Evolutionary conservation across 805 yeast genomes (phyloP), one percentile per base, ranked within the genome.

Genomic region (Phaffomyces thermotolerans): DNA sequence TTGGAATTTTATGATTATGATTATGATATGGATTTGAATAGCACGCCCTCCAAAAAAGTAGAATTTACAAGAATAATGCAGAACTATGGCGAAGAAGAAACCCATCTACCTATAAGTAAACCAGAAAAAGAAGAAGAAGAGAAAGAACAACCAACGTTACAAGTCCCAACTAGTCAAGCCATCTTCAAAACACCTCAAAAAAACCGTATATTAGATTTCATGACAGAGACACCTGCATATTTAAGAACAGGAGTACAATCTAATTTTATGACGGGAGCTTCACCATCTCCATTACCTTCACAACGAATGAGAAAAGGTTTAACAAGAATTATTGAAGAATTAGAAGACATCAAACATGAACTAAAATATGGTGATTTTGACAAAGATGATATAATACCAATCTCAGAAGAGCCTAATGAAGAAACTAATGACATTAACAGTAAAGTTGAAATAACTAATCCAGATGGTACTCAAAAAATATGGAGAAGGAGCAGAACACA

Each of bases 291-390:
- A 13, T 41, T 59, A 18, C 57, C 58, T 3, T 49, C 57, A 2
- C 56, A 51, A 36, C 47, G 52, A 47, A 52, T 53, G 6, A 53
- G 56, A 4, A 62, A 68, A 37, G 58, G 69, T 3, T 47, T 79
- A 9, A 66, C 73, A 4, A 72, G 72, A 31, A 60, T 79, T 34
- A 72, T 70, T 49, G 64, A 68, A 36, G 84, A 76, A 44, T 64
- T 69, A 14, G 57, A 63, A 32, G 66, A 62, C 37, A 58, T 76
- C 13, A 51, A 59, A 36, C 55, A 56, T 29, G 64, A 55, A 15
- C 23, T 56, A 27, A 54, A 48, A 34, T 51, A 54, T 35, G 56
- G 58, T 13, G 60, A 56, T 36, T 49, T 41, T 33, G 52, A 49
- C 18, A 48, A 41, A 9, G 49, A 48, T 17, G 53, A 49, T 13